Evolutionary conservation across 495 filamentous ascomycete genomes (phyloP), one percentile per base, ranked within the genome.

Genomic region (Clohesyomyces aquaticus): DNA sequence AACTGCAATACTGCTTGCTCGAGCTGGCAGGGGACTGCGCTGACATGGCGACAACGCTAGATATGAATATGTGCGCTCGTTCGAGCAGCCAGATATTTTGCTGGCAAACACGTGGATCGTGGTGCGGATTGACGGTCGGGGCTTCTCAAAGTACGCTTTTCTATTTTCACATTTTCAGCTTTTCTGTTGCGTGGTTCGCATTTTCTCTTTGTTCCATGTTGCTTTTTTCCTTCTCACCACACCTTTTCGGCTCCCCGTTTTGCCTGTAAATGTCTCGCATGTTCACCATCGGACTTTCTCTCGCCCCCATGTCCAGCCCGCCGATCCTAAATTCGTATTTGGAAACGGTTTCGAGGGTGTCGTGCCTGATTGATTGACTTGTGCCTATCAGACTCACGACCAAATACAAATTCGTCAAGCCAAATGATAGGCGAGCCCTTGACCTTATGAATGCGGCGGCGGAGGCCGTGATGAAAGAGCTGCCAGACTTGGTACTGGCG

Each of bases 361-460:
- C 26, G 41, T n/a, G 18, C 14, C 28, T 65, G 27, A 47, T 52
- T 9, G 35, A 12, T 38, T 22, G 26, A 6, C 27, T 9, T 18
- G 22, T 38, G 28, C 48, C 25, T 35, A 21, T 38, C 45, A 94
- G 88, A 70, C 85, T 97, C 61, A 89, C 89, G 42, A 79, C 81
- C 55, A 93, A 90, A 67, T 92, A 98, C 77, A 77, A 73, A 4
- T 98, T 96, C 70, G 80, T 84, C 62, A 98, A 97, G 71, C 94
- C 94, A 18, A 98, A 97, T 78, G 94, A 98, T 73, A 81, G 81
- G 52, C 83, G 88, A 47, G 94, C 93, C 26, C 78, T 97, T 2
- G 83, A 94, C 75, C 85, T 98, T 66, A 97, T 97, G 94, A 98
- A 98, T 72, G 89, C 87, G 2, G 91, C 91, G 1, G 94, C 94